Base-by-base conservation (phyloP, 176 grass and related monocot species). In the Elaeis guineensis region DNA sequence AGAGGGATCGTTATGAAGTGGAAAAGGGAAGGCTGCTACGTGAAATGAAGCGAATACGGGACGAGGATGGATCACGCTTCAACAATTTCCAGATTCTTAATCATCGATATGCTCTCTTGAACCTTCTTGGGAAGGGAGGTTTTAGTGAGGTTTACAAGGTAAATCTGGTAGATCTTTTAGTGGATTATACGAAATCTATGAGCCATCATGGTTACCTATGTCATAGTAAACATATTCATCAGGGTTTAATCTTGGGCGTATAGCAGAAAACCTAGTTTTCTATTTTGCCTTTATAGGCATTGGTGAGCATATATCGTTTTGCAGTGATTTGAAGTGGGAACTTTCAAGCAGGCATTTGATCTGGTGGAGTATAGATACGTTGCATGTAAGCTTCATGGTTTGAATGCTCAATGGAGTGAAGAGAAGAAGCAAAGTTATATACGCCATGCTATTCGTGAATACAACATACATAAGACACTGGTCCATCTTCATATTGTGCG, bases 81-180 rank as follows among this genome's bases (percentile, higher is more conserved):
- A 98, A 93, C 79, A 89, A 93, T 71, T 98, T 93, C 39, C 81
- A 88, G 72, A 86, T 98, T 93, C 94, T 98, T 75, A 90, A 98
- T 63, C 85, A 98, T 66, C 84, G 94, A 71, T 98, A 98, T 79
- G 94, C 88, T 89, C 88, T 98, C 50, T 85, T 98, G 71, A 98
- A 98, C 76, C 94, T 98, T 86, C 81, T 98, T 72, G 94, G 94
- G 52, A 98, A 98, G 65, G 94, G 94, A 65, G 94, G 94, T 19
- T 98, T 98, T 75, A 98, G 94, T 78, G 94, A 98, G 74, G 94
- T 98, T 71, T 98, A 98, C 69, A 98, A 98, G 94, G 94, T 98
- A 79, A 24, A 16, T 50, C 3, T 18, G 1, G 21, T 21, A 19
- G 4, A 7, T 8, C 32, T 4, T 61, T 44, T 44, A 44, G 6